Evolutionary conservation across 2,329 filamentous ascomycete genomes (phyloP).

Genomic region (Aspergillus hortae): DNA sequence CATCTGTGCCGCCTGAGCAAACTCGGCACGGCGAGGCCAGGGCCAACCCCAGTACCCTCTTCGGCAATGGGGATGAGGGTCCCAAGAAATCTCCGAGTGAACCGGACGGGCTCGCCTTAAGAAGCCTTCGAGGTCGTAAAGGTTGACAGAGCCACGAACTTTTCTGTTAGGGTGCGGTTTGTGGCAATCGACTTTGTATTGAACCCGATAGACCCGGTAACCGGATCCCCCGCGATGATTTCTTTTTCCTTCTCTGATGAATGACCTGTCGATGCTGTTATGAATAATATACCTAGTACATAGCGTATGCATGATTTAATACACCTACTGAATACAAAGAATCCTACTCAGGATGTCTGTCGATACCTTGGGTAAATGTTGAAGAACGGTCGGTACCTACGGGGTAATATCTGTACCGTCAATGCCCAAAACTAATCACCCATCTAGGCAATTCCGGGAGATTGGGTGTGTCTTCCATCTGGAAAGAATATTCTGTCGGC

Average conservation of each 20-base stretch:
- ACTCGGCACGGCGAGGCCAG: conserved; percentile 32
- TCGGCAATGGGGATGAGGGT: conserved; percentile 31
- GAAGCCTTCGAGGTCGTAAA: conserved; percentile 32
- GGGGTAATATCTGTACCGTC: too few relatives aligned
- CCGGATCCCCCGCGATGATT: not conserved
- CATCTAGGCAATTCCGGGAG: too few relatives aligned
- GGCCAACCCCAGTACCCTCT: conserved; percentile 30
- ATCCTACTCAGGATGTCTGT: too few relatives aligned
- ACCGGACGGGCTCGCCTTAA: conserved; percentile 38
- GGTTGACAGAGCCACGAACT: conserved; percentile 7
- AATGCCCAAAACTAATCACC: too few relatives aligned
- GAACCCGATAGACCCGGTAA: conserved; percentile 8
- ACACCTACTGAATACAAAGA: too few relatives aligned
- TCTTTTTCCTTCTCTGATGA: not conserved
- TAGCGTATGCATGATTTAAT: not conserved
- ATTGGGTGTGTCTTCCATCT: too few relatives aligned
- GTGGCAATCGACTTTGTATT: not conserved
- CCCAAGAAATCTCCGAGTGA: conserved; percentile 26
- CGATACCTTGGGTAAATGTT: too few relatives aligned
- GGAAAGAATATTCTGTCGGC: too few relatives aligned
- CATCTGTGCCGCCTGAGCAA: conserved; percentile 43
- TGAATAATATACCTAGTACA: not conserved
- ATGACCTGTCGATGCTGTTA: not conserved
- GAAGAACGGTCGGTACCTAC: too few relatives aligned
- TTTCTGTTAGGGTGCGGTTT: not conserved